Evolutionary conservation across 768 basidiomycete genomes (phyloP).

Genomic region (Stropharia rugosoannulata): DNA sequence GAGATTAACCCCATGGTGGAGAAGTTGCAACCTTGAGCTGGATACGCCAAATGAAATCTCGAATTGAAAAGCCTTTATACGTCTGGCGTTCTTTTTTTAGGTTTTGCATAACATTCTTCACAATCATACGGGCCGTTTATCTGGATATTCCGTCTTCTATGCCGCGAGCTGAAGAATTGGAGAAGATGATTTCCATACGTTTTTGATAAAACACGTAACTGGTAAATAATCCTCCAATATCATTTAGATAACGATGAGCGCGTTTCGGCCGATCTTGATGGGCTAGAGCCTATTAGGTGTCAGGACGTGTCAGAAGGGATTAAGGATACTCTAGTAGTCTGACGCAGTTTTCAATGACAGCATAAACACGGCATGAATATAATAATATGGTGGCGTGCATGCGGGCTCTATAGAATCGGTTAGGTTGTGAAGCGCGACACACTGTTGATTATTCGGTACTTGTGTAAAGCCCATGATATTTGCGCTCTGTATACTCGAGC

Average conservation of each 20-base stretch:
- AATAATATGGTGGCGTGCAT: too few relatives aligned
- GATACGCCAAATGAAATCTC: background rate
- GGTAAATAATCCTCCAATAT: background rate
- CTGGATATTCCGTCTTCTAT: background rate
- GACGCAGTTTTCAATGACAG: too few relatives aligned
- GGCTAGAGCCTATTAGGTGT: background rate
- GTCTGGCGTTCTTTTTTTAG: background rate
- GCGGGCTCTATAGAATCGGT: too few relatives aligned
- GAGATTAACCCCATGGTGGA: constrained; percentile 6
- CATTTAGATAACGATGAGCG: too few relatives aligned
- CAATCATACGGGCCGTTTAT: constrained; percentile 5
- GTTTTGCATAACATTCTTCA: background rate
- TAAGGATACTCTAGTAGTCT: too few relatives aligned
- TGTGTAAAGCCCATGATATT: too few relatives aligned
- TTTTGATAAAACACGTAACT: background rate
- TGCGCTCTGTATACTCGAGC: too few relatives aligned
- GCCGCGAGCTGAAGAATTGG: background rate
- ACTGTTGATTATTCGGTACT: too few relatives aligned
- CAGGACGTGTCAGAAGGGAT: too few relatives aligned
- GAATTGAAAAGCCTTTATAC: background rate
- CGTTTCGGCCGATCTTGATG: too few relatives aligned
- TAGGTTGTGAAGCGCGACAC: too few relatives aligned
- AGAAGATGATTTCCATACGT: constrained; percentile 1
- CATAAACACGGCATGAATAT: too few relatives aligned
- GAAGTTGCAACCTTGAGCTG: background rate